Evolutionary conservation across 768 basidiomycete genomes (phyloP).

Genomic region (Mycena sanguinolenta): DNA sequence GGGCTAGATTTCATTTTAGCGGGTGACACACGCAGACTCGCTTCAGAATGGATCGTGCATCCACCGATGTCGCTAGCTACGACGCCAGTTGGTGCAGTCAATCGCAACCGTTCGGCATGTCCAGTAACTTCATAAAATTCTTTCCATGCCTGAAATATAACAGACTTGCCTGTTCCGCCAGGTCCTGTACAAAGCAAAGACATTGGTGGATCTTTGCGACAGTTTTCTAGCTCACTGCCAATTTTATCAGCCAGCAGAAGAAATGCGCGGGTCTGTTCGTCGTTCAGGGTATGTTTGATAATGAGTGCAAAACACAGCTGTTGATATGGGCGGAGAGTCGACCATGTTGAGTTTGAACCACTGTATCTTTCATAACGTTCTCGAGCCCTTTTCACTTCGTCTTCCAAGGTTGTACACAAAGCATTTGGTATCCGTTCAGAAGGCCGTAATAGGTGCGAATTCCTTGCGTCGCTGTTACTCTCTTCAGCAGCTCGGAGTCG

Average conservation of each 20-base stretch:
- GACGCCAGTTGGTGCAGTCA: not conserved
- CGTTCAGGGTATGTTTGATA: not conserved
- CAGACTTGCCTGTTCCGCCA: not conserved
- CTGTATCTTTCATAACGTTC: not conserved
- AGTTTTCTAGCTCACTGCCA: not conserved
- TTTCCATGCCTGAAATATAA: not conserved
- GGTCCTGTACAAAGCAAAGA: not conserved
- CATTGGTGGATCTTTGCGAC: not conserved
- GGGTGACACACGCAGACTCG: too few species aligned
- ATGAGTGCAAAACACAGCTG: not conserved
- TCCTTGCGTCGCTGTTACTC: not conserved
- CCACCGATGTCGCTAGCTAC: not conserved
- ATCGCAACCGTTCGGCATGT: not conserved
- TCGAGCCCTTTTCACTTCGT: conserved; percentile 14
- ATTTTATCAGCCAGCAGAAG: not conserved
- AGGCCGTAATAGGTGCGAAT: not conserved
- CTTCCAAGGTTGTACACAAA: conserved; percentile 27
- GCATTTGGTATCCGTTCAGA: conserved; percentile 13
- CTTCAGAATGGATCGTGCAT: not conserved
- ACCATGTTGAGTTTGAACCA: not conserved
- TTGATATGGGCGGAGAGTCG: not conserved
- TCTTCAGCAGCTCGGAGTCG: conserved; percentile 1
- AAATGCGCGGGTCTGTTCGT: too few species aligned
- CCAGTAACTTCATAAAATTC: not conserved
- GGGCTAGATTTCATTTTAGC: too few species aligned